These are phyloP conservation scores for Diplogelasinospora grovesii DNA, from an alignment of 495 filamentous ascomycete species.

Conservation along the genomic window DNA sequence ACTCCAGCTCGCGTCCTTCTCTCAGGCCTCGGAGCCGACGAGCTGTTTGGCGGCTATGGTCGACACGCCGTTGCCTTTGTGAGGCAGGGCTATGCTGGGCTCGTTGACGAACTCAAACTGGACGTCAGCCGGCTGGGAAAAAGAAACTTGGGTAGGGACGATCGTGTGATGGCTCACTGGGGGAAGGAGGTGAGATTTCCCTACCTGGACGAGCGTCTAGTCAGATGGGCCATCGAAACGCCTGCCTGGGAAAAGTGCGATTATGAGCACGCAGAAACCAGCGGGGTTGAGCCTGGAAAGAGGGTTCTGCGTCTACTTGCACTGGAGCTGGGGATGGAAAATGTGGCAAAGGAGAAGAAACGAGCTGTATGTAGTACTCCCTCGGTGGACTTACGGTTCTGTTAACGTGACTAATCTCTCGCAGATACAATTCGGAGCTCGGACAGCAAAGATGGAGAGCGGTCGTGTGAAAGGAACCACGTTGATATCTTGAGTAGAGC, in stretches of 20 bases:
- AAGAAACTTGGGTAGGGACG: conserved; percentile 89
- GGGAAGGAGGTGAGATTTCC: conserved; percentile 88
- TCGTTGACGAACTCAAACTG: conserved; percentile 77
- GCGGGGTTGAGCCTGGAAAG: conserved; percentile 67
- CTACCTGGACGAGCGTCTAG: conserved; percentile 79
- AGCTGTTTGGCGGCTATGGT: conserved; percentile 90
- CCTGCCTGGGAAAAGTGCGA: conserved; percentile 84
- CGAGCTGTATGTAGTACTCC: conserved; percentile 53
- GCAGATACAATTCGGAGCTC: conserved; percentile 77
- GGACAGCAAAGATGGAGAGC: conserved; percentile 78
- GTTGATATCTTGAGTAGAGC: conserved; percentile 28
- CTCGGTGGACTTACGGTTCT: too few relatives aligned
- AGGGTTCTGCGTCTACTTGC: conserved; percentile 74
- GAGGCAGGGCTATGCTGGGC: conserved; percentile 56
- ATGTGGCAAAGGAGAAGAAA: conserved; percentile 79
- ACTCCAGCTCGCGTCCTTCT: conserved; percentile 77
- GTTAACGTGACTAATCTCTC: too few relatives aligned
- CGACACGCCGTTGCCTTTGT: conserved; percentile 74
- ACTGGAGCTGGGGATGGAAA: conserved; percentile 59
- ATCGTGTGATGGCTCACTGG: conserved; percentile 85
- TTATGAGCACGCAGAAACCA: conserved; percentile 49
- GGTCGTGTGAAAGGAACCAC: conserved; percentile 67
- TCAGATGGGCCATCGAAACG: conserved; percentile 66
- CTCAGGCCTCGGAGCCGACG: conserved; percentile 91
- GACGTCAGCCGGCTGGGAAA: conserved; percentile 84